phyloP scores from a whole-genome alignment of 495 filamentous ascomycete genomes.

The Gamarada debralockiae region DNA sequence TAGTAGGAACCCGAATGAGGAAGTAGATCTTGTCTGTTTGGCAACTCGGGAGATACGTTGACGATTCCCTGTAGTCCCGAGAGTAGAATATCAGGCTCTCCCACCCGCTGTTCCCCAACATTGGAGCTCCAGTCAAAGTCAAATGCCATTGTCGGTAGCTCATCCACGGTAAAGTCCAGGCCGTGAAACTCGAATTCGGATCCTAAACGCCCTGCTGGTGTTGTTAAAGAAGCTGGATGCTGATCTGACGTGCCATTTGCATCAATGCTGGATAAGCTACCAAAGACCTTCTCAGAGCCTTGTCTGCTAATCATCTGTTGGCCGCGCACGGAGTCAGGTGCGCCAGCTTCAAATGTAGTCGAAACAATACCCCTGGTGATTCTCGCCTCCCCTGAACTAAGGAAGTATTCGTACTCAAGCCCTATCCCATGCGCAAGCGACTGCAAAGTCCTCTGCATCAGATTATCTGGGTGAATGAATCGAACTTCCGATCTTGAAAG shows the following conservation, averaged over 20 bases:
- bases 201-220: neutral
- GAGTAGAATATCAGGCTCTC: neutral
- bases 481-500: neutral
- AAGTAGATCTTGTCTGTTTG: neutral
- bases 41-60: neutral
- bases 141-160: neutral
- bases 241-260: neutral
- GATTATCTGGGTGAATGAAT: neutral
- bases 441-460: slow-evolving; percentile 2
- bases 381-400: neutral
- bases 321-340: neutral
- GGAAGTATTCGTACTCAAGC: slow-evolving; percentile 9
- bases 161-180: neutral
- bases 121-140: neutral
- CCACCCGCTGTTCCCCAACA: neutral
- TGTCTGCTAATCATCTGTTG: neutral
- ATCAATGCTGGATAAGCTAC: neutral
- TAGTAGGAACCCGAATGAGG: neutral
- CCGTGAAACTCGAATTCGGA: neutral
- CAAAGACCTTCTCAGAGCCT: neutral
- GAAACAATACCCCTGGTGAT: neutral
- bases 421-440: slow-evolving; percentile 6
- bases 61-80: neutral
- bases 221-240: neutral
- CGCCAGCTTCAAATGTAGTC: neutral